Evolutionary conservation across 2,329 filamentous ascomycete genomes (phyloP), one percentile per base, ranked within the genome.

Genomic region (Pseudocercospora crystallina): DNA sequence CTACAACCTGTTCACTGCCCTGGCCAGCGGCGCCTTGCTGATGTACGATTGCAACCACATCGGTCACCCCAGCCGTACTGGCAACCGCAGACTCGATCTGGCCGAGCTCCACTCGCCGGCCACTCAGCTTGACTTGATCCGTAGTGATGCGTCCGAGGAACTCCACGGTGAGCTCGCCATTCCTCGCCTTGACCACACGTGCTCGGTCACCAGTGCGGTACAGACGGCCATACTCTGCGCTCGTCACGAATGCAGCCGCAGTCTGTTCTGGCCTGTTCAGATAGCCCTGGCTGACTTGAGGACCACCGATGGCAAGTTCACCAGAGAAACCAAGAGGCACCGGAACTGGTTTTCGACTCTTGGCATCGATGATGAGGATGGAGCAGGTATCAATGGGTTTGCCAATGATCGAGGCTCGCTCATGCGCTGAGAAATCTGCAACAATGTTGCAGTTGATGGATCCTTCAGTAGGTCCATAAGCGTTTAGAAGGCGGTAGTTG

Each of bases 81-180:
- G 50, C 78, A 41, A 50, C 33, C 17, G 47, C 46, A 31, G 49
- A 45, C 51, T 83, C 85, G 41, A 95, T 84, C 63, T 92, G 89
- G 1, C 80, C 80, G 11, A 90, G 77, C 63, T 94, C 88, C 31
- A 95, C 83, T 39, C 86, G 76, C 58, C 90, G 85, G 0, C 89
- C 89, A 31, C 87, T 80, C 10, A 95, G 75, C 65, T 92, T 94
- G 44, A 91, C 76, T 67, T 92, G 87, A 52, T 53, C 53, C 8
- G 53, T 36, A 3, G 50, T 50, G 11, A 56, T 44, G 13, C 53
- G 38, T 7, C 53, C 53, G 5, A 56, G 15, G 35, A 53, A 56
- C 36, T 56, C 53, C 5, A 56, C 46, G 4, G 41, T 43, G 12
- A 47, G 50, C 12, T 53, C 47, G 14, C 51, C 51, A 41, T 7